phyloP scores from a whole-genome alignment of 2,329 filamentous ascomycete genomes.

The Coniosporium uncinatum region DNA sequence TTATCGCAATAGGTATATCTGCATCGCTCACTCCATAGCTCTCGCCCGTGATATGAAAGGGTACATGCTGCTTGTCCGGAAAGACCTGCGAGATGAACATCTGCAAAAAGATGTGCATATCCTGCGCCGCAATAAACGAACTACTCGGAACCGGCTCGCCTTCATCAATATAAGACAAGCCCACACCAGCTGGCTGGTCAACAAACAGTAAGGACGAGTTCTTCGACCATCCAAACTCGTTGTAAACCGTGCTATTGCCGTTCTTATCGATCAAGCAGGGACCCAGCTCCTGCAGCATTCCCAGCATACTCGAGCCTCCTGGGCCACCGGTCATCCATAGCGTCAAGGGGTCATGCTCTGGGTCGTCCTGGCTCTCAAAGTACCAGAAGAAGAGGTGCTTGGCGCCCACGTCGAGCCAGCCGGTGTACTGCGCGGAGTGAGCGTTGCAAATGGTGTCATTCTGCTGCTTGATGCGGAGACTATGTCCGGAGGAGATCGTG shows the following conservation, averaged over 20 bases:
- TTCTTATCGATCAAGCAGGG: conserved; percentile 28
- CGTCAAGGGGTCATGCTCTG: conserved; percentile 26
- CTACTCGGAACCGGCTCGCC: conserved; percentile 23
- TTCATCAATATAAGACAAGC: conserved; percentile 30
- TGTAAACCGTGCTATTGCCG: conserved; percentile 28
- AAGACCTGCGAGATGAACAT: conserved; percentile 40
- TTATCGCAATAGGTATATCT: too few species aligned
- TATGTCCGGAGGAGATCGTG: neutral
- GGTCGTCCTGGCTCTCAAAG: conserved; percentile 30
- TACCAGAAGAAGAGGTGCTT: conserved; percentile 42
- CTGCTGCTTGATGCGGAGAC: conserved; percentile 14
- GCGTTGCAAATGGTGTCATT: conserved; percentile 23
- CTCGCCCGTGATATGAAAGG: conserved; percentile 43
- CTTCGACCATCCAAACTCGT: conserved; percentile 30
- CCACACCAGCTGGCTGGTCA: conserved; percentile 29
- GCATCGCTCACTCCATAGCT: conserved; percentile 34
- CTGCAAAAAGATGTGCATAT: conserved; percentile 44
- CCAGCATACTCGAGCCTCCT: conserved; percentile 26
- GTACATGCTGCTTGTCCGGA: conserved; percentile 26
- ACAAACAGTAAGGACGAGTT: conserved; percentile 28
- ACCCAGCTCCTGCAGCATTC: conserved; percentile 26
- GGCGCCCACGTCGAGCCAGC: conserved; percentile 26
- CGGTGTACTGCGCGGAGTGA: conserved; percentile 24
- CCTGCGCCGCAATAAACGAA: conserved; percentile 37
- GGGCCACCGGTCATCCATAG: conserved; percentile 36